Percentiles rank a stretch among this genome's conserved stretches.
These are phyloP conservation scores for Lasiodiplodia hormozganensis DNA, from an alignment of 2,329 filamentous ascomycete genomes.

Conservation along the genomic window DNA sequence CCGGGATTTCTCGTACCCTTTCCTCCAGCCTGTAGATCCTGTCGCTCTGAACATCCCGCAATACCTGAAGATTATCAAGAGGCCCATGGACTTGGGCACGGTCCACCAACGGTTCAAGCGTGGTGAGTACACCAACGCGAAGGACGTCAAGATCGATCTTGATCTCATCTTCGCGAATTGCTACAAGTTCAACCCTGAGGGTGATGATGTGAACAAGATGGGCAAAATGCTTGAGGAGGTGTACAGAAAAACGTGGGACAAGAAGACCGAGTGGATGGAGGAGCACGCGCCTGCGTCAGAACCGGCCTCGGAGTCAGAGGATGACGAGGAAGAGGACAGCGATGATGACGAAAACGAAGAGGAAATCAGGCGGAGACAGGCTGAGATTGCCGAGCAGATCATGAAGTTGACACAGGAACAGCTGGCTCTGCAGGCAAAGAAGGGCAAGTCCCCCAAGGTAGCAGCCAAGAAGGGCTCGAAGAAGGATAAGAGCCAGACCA, in stretches of 20 bases:
- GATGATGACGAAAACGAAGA: constrained; percentile 66
- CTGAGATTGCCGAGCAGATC: constrained; percentile 66
- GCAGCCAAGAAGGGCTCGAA: constrained; percentile 53
- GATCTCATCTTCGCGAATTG: constrained; percentile 88
- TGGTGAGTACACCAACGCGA: constrained; percentile 80
- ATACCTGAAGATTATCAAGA: constrained; percentile 93
- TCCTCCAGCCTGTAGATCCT: constrained; percentile 86
- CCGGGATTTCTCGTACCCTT: constrained; percentile 71
- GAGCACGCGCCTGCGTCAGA: constrained; percentile 73
- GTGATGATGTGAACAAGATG: constrained; percentile 74
- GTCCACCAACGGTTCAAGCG: constrained; percentile 77
- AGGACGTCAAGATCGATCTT: constrained; percentile 86
- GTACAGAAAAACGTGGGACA: constrained; percentile 77
- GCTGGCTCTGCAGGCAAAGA: constrained; percentile 39
- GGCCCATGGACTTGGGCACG: constrained; percentile 93
- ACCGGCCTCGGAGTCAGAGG: constrained; percentile 69
- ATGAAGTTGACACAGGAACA: constrained; percentile 29
- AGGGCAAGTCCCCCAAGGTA: constrained; percentile 63
- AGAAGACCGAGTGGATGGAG: constrained; percentile 82
- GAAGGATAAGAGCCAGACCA: constrained; percentile 39
- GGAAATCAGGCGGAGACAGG: constrained; percentile 57
- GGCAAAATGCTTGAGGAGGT: constrained; percentile 76
- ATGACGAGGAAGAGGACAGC: constrained; percentile 75
- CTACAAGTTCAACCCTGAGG: constrained; percentile 85
- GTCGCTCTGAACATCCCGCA: constrained; percentile 92